phyloP scores from a whole-genome alignment of 1,284 basidiomycete species.

The Pyrrhoderma noxium region DNA sequence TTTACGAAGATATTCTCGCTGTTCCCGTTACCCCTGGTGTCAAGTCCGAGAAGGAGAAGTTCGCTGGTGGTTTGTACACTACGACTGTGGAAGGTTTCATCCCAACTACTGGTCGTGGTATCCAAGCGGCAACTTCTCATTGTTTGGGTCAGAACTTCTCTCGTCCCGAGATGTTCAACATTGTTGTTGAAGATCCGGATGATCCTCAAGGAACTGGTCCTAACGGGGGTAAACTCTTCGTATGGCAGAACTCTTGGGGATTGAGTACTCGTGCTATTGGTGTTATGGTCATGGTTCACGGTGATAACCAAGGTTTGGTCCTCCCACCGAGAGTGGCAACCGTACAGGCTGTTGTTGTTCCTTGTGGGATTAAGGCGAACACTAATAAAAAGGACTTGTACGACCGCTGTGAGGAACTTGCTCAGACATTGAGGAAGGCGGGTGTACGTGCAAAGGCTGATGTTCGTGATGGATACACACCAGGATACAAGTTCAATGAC shows the following conservation, averaged over 20 bases:
- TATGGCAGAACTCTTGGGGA: constrained; percentile 99
- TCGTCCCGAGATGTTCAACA: constrained; percentile 94
- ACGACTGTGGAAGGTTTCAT: constrained; percentile 99
- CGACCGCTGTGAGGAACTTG: constrained; percentile 71
- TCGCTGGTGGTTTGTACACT: constrained; percentile 96
- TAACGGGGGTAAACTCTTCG: constrained; percentile 55
- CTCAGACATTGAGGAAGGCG: constrained; percentile 58
- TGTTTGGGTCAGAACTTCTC: constrained; percentile 99
- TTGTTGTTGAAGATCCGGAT: constrained; percentile 90
- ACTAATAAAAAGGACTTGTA: constrained; percentile 73
- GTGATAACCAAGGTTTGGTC: constrained; percentile 95
- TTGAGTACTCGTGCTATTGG: constrained; percentile 94
- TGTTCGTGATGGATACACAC: constrained; percentile 91
- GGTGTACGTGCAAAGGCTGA: constrained; percentile 88
- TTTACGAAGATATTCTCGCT: constrained; percentile 97
- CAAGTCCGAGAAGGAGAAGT: constrained; percentile 99
- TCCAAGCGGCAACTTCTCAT: constrained; percentile 97
- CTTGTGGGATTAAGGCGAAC: constrained; percentile 86
- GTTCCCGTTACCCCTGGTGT: constrained; percentile 95
- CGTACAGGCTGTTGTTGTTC: constrained; percentile 88
- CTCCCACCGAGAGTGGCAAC: constrained; percentile 93
- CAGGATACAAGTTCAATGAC: constrained; percentile 98
- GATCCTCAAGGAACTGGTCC: constrained; percentile 52
- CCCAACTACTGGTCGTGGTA: constrained; percentile 93
- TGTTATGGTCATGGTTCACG: constrained; percentile 99